phyloP scores from a whole-genome alignment of 116 monocot species.

The Trichopus zeylanicus region DNA sequence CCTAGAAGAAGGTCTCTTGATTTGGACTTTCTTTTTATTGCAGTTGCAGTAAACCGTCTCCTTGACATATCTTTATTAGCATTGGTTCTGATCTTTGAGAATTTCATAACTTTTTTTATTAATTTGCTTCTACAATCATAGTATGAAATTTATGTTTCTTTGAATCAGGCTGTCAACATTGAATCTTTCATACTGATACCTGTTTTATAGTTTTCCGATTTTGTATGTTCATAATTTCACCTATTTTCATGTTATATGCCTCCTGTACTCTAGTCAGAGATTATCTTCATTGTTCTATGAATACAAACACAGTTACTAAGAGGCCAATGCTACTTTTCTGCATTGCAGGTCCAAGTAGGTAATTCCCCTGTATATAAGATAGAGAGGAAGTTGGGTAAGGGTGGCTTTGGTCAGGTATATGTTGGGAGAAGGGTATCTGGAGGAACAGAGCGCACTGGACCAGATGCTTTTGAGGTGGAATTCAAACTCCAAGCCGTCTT shows the following conservation, averaged over 20 bases:
- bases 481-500: background rate
- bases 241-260: background rate
- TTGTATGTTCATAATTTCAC: background rate
- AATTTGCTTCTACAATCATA: too few relatives aligned
- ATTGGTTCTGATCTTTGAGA: too few relatives aligned
- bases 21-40: too few relatives aligned
- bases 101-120: too few relatives aligned
- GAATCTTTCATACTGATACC: too few relatives aligned
- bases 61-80: too few relatives aligned
- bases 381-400: slow-evolving; percentile 97
- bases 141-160: too few relatives aligned
- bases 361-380: slow-evolving; percentile 88
- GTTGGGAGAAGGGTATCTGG: slow-evolving; percentile 85
- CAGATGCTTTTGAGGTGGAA: slow-evolving; percentile 90
- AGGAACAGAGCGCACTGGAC: slow-evolving; percentile 75
- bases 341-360: slow-evolving; percentile 83
- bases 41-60: too few relatives aligned
- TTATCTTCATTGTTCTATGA: background rate
- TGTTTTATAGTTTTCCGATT: too few relatives aligned
- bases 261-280: background rate
- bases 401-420: slow-evolving; percentile 99
- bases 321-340: background rate
- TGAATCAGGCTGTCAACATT: too few relatives aligned
- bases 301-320: background rate
- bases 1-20: too few relatives aligned